Evolutionary conservation across 805 yeast genomes (phyloP).

Genomic region (Myxozyma neotropica): DNA sequence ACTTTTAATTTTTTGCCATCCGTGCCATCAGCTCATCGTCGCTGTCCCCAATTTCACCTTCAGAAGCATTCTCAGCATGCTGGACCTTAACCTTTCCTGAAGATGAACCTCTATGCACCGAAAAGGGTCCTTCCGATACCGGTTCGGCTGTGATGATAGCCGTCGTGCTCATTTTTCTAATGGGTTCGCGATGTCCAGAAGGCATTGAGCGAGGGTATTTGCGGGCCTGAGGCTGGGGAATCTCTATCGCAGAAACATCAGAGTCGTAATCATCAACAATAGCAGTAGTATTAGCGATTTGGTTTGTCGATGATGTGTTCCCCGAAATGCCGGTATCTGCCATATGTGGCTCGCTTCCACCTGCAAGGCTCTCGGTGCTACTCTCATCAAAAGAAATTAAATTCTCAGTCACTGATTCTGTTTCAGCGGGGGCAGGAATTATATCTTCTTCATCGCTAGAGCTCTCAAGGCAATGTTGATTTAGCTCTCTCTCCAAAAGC

Average conservation of each 20-base stretch:
- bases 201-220: conserved; percentile 5
- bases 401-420: neutral
- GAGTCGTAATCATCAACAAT: neutral
- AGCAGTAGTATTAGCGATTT: neutral
- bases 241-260: neutral
- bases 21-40: conserved; percentile 18
- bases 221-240: neutral
- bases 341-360: neutral
- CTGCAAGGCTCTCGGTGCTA: neutral
- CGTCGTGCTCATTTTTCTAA: conserved; percentile 6
- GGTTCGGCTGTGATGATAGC: conserved; percentile 5
- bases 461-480: neutral
- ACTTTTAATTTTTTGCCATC: neutral
- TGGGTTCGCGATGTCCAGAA: conserved; percentile 1
- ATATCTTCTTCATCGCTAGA: neutral
- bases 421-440: neutral
- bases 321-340: neutral
- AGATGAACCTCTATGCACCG: conserved; percentile 8
- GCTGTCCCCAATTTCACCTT: conserved; percentile 16
- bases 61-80: conserved; percentile 27
- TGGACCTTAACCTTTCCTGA: conserved; percentile 18
- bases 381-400: neutral
- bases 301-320: too few species aligned
- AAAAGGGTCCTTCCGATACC: neutral
- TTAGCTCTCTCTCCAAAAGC: conserved; percentile 19